Base-by-base conservation (phyloP, 148 eudicot genomes). In the Rhododendron vialii region DNA sequence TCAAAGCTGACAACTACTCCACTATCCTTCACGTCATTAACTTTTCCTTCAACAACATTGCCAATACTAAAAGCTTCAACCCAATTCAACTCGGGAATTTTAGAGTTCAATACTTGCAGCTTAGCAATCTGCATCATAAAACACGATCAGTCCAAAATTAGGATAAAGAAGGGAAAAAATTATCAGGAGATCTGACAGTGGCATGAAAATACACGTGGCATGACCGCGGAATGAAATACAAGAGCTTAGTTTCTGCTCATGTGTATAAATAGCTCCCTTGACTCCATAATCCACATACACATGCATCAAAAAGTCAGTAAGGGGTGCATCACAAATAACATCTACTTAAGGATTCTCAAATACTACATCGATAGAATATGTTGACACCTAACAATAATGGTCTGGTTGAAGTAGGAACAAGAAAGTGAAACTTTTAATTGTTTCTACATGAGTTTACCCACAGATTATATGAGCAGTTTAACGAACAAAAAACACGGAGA, bases 1-100 rank as follows among this genome's bases (percentile, higher is more conserved):
- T 92, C 91, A 84, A 95, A 94, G 90, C 91, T 88, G 83, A 97
- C 86, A 81, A 93, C 95, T 84, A 92, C 95, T 87, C 99, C 99
- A 87, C 88, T 89, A 82, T 95, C 95, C 86, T 95, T 94, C 76
- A 87, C 88, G 45, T 95, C 95, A n/a, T 84, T 90, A 67, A 97
- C 87, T 84, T 71, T 91, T 80, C 98, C 98, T 88, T 94, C 95
- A 85, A 93, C 83, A 76, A 88, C 75, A 90, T 89, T 79, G 57
- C 96, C 96, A 82, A 97, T 84, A 41, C 45, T 61, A 81, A 95
- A 93, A 78, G 87, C 87, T 69, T 91, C 90, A 73, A 85, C 87
- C 99, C 98, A 94, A 36, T 85, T 86, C 41, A 90, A 82, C 79
- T 89, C 92, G 50, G 89, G 82, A 89, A 30, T 86, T 83, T 85